Evolutionary conservation across 2,329 filamentous ascomycete genomes (phyloP).

Genomic region (Uncinocarpus reesii): DNA sequence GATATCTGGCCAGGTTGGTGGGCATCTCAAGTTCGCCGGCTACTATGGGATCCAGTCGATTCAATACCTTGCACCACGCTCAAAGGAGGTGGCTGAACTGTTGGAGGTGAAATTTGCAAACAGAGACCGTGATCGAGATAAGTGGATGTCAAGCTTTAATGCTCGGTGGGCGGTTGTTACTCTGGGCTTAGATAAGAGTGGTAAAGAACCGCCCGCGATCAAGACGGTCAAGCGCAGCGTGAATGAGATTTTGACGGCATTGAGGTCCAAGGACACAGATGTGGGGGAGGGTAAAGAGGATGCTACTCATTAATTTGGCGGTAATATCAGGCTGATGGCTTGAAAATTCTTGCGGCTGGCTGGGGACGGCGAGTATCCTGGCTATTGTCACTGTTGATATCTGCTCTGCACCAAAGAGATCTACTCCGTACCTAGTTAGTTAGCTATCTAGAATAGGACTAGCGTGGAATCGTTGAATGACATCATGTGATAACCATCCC

Average conservation of each 20-base stretch:
- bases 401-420: too few species aligned
- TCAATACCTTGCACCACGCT: constrained; percentile 11
- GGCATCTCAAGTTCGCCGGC: not conserved
- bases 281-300: not conserved
- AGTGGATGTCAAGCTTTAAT: not conserved
- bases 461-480: too few species aligned
- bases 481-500: not conserved
- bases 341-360: too few species aligned
- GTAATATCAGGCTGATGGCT: too few species aligned
- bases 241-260: not conserved
- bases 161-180: constrained; percentile 1
- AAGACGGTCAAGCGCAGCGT: not conserved
- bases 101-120: constrained; percentile 7
- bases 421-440: too few species aligned
- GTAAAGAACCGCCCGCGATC: not conserved
- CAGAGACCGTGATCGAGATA: not conserved
- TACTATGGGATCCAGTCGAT: constrained; percentile 9
- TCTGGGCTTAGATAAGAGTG: not conserved
- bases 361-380: too few species aligned
- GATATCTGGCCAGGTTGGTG: not conserved
- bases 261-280: not conserved
- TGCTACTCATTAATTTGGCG: too few species aligned
- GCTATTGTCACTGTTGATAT: too few species aligned
- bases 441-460: too few species aligned
- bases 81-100: constrained; percentile 4